Base-by-base conservation (phyloP, 352 stramenopile genomes). In the Pythium aristosporum region DNA sequence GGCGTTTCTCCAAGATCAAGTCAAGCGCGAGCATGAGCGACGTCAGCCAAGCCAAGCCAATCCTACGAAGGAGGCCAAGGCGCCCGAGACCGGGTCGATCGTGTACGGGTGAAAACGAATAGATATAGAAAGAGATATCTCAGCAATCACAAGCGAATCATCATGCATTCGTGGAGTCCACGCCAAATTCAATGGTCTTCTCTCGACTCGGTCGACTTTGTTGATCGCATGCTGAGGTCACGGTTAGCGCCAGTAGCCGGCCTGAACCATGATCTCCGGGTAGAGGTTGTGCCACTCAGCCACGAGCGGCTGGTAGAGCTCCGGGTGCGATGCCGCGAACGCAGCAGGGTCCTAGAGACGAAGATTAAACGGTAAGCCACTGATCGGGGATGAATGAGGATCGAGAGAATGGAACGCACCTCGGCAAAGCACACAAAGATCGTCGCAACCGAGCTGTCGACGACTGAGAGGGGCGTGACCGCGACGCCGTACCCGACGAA, bases 381-480 rank as follows among this genome's bases (percentile, higher is more conserved):
- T 9, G n/a, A 5, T 30, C n/a, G 7, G 44, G 13, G 8, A 39
- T 13, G 34, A 4, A 39, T 39, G 11, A 25, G 44, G 11, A 30
- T n/a, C 7, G 42, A 30, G 6, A 50, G n/a, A 28, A 51, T 30
- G 1, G 3, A 54, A 57, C 84, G 84, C 73, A 69, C 63, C 63
- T 98, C 91, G 2, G 95, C 95, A 71, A 98, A 99, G 77, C 94
- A 98, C 13, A 99, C 96, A 68, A 98, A 98, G 41, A 98, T 93
- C 3, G 96, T 98, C 44, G 96, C 94, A 18, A 98, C 91, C 3
- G 94, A 97, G 64, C 88, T 97, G 69, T 96, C 87, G 30, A 99
- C 92, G 36, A 98, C 92, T 48, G 87, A 87, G 36, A 98, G 77
- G 36, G 96, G 80, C 11, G 97, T 97, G 49, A 88, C 81, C 20